phyloP scores from a whole-genome alignment of 495 filamentous ascomycete species.

The Penicillium cinerascens region DNA sequence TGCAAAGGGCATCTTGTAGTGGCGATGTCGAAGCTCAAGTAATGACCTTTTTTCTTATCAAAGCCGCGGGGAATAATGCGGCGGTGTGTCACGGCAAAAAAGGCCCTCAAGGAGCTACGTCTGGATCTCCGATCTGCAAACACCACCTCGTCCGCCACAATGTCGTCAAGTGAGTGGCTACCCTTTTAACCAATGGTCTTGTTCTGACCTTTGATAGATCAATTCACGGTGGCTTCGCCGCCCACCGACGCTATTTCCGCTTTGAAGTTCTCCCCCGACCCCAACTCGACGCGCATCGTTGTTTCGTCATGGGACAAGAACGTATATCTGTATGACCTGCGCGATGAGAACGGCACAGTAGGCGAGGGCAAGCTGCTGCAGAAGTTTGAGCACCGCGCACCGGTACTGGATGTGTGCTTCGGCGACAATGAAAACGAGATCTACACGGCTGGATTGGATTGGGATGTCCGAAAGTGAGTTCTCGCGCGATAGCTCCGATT shows the following conservation, averaged over 20 bases:
- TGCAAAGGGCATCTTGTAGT: conserved; percentile 52
- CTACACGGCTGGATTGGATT: conserved; percentile 81
- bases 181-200: not conserved
- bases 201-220: conserved; percentile 28
- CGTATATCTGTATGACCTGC: conserved; percentile 84
- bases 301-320: conserved; percentile 94
- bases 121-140: conserved; percentile 17
- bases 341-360: conserved; percentile 52
- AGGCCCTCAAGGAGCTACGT: conserved; percentile 29
- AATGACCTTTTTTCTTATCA: conserved; percentile 21
- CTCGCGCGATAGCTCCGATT: not conserved
- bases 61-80: conserved; percentile 32
- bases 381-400: conserved; percentile 77
- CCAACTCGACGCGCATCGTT: conserved; percentile 63
- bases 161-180: conserved; percentile 38
- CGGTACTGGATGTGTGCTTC: conserved; percentile 89
- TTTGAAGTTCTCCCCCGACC: conserved; percentile 73
- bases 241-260: conserved; percentile 88
- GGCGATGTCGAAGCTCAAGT: not conserved
- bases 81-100: conserved; percentile 35
- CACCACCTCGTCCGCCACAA: conserved; percentile 15
- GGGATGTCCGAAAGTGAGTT: conserved; percentile 70
- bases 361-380: conserved; percentile 60
- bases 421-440: conserved; percentile 74
- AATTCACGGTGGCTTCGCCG: conserved; percentile 51